Percentiles rank a stretch among this genome's conserved stretches.
These are phyloP conservation scores for Emmonsiellopsis sp. DNA, from an alignment of 2,329 filamentous ascomycete genomes.

Conservation along the genomic window DNA sequence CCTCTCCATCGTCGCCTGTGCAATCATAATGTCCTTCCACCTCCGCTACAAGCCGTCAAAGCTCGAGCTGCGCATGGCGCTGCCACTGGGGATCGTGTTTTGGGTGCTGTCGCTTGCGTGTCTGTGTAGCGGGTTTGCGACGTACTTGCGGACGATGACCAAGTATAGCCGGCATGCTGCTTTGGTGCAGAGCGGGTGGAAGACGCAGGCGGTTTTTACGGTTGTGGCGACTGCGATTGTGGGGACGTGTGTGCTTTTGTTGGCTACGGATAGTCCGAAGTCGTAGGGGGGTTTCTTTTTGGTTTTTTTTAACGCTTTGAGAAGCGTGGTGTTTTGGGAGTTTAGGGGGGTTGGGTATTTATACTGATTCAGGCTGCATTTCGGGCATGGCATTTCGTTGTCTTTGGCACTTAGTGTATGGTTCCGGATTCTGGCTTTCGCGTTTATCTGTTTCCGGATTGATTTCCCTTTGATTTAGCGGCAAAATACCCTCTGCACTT, in stretches of 20 bases:
- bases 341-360: no score
- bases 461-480: no score
- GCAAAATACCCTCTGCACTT: no score
- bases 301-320: background rate
- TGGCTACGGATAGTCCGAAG: conserved; percentile 26
- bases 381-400: no score
- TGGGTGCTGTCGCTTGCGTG: conserved; percentile 75
- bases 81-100: conserved; percentile 79
- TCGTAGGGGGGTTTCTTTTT: background rate
- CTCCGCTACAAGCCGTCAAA: conserved; percentile 61
- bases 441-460: no score
- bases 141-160: conserved; percentile 76
- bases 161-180: conserved; percentile 71
- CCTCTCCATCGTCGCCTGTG: conserved; percentile 80
- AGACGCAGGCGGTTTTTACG: conserved; percentile 67
- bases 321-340: no score
- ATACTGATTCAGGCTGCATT: no score
- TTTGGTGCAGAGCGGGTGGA: conserved; percentile 87
- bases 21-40: conserved; percentile 90
- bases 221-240: conserved; percentile 35
- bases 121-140: conserved; percentile 65
- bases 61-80: conserved; percentile 65
- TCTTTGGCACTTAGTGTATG: no score
- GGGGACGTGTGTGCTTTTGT: conserved; percentile 35
- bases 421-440: no score